Evolutionary conservation across 73 alveolate species (phyloP).

Genomic region (Symbiodinium pilosum): DNA sequence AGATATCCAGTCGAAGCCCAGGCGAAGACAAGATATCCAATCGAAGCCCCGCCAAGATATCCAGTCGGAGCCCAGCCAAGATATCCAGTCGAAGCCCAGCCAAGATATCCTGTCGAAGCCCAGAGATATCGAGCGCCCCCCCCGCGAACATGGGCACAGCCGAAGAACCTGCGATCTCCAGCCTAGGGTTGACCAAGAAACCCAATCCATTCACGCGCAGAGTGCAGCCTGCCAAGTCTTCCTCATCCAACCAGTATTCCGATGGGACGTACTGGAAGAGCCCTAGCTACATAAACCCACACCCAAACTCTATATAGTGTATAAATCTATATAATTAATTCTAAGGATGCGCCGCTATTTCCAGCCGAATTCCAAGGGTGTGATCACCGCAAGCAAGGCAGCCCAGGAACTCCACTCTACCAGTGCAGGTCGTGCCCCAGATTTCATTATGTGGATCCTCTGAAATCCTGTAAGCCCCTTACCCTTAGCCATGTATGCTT

Average conservation of each 20-base stretch:
- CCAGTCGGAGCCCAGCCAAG: not conserved
- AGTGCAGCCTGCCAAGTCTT: too few relatives aligned
- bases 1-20: not conserved
- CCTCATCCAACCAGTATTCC: not conserved
- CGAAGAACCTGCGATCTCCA: too few relatives aligned
- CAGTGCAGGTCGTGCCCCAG: not conserved
- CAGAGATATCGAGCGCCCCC: not conserved
- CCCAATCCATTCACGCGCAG: not conserved
- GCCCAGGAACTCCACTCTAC: not conserved
- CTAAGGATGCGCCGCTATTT: not conserved
- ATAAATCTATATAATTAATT: not conserved
- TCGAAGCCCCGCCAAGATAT: not conserved
- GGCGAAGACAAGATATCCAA: not conserved
- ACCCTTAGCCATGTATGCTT: not conserved
- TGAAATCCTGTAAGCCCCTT: too few relatives aligned
- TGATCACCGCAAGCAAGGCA: not conserved
- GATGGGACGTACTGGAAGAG: slow-evolving; percentile 12
- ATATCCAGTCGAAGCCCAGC: not conserved
- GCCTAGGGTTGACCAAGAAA: not conserved
- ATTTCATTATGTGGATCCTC: too few relatives aligned
- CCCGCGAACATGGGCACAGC: too few relatives aligned
- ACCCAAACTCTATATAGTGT: too few relatives aligned
- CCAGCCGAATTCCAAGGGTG: not conserved
- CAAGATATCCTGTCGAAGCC: not conserved
- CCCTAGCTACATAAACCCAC: not conserved